phyloP scores from a whole-genome alignment of 1,139 yeast genomes.

The Candida anutae region DNA sequence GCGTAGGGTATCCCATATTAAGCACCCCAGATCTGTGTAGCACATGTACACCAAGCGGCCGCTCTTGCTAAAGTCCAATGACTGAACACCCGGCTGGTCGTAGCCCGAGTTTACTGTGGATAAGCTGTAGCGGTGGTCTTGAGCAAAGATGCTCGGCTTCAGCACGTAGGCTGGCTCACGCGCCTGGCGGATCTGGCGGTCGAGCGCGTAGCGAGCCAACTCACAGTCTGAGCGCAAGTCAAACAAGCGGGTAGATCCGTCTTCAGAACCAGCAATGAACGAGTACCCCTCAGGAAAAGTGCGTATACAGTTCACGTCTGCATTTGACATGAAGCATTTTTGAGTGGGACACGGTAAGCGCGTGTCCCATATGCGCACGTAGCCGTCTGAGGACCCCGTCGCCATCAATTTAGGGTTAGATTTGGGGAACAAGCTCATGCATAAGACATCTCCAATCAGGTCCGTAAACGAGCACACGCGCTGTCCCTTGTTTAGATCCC shows the following conservation, averaged over 20 bases:
- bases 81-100: slow-evolving; percentile 57
- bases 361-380: slow-evolving; percentile 65
- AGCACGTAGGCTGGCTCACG: background rate
- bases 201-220: slow-evolving; percentile 44
- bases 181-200: slow-evolving; percentile 6
- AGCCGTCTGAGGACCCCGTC: slow-evolving; percentile 73
- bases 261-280: slow-evolving; percentile 70
- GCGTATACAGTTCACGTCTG: slow-evolving; percentile 60
- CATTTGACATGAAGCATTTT: slow-evolving; percentile 51
- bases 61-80: slow-evolving; percentile 66
- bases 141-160: background rate
- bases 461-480: slow-evolving; percentile 55
- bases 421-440: slow-evolving; percentile 14
- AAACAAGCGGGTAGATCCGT: slow-evolving; percentile 62
- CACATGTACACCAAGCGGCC: slow-evolving; percentile 73
- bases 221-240: slow-evolving; percentile 77
- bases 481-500: slow-evolving; percentile 68
- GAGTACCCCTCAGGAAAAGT: slow-evolving; percentile 63
- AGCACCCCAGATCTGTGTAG: slow-evolving; percentile 67
- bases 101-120: slow-evolving; percentile 14
- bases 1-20: slow-evolving; percentile 72
- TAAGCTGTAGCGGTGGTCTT: background rate
- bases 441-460: slow-evolving; percentile 75
- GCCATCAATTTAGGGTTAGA: slow-evolving; percentile 35
- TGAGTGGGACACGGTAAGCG: slow-evolving; percentile 49